Conservation (phyloP, 78 protist genomes). For the Dictyostelium firmibasis region DNA sequence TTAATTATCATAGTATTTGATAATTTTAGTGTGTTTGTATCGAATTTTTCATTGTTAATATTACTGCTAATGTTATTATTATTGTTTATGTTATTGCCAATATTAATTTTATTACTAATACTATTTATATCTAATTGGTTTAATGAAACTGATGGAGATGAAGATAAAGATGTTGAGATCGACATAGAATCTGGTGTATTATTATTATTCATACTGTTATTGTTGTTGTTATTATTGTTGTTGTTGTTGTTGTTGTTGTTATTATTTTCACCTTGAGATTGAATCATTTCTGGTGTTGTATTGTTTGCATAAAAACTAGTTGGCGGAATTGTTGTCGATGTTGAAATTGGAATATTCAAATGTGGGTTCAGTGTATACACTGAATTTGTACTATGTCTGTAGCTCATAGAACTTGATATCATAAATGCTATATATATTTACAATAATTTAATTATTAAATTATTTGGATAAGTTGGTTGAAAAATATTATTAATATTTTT, state of each 20-base stretch:
- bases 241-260: not conserved
- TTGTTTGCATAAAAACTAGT: not conserved
- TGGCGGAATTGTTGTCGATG: constrained; percentile 52
- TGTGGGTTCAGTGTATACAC: constrained; percentile 62
- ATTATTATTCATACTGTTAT: not conserved
- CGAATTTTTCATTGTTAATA: not conserved
- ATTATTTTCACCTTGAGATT: not conserved
- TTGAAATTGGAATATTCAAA: constrained; percentile 48
- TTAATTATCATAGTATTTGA: not conserved
- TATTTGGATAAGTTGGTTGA: not conserved
- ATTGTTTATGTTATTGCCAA: not conserved
- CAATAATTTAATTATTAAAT: too few species aligned
- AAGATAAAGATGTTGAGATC: not conserved
- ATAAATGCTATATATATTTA: not conserved
- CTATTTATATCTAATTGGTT: not conserved
- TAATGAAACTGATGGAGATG: constrained; percentile 12
- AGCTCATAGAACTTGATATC: constrained; percentile 48
- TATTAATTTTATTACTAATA: not conserved
- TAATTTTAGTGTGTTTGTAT: not conserved
- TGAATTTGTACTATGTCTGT: constrained; percentile 60
- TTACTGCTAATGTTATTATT: not conserved
- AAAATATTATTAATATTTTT: too few species aligned
- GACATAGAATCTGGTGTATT: not conserved
- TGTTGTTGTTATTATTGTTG: not conserved
- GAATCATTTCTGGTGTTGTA: not conserved